Conservation (phyloP, 257 asterid species). For the Paulownia fortunei region DNA sequence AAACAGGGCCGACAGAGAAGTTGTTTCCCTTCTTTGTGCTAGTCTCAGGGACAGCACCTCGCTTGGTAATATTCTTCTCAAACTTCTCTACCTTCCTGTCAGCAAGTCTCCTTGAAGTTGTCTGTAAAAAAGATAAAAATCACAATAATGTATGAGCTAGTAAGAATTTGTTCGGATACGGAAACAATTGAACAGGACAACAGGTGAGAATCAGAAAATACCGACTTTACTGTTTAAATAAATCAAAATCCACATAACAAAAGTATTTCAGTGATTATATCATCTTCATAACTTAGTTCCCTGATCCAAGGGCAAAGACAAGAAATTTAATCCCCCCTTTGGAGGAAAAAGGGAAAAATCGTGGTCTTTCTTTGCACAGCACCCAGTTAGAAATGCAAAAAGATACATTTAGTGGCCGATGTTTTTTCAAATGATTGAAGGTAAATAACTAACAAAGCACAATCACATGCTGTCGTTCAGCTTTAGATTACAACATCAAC, state of each 20-base stretch:
- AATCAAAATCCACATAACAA: not conserved
- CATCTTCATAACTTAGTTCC: not conserved
- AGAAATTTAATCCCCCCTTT: too few species aligned
- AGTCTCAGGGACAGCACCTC: conserved; percentile 80
- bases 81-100: conserved; percentile 85
- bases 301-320: not conserved
- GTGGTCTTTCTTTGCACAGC: not conserved
- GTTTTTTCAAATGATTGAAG: not conserved
- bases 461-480: not conserved
- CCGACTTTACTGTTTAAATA: not conserved
- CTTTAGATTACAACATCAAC: not conserved
- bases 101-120: conserved; percentile 89
- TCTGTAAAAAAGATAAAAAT: conserved; percentile 42
- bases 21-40: conserved; percentile 74
- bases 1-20: conserved; percentile 86
- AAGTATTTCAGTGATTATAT: not conserved
- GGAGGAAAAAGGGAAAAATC: not conserved
- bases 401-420: not conserved
- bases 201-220: not conserved
- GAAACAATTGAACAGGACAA: not conserved
- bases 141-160: not conserved
- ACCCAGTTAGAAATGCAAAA: not conserved
- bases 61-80: conserved; percentile 83
- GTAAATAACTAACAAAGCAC: not conserved
- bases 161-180: not conserved